Base-by-base conservation (phyloP, 2,329 filamentous ascomycete genomes). In the Lachnellula suecica region DNA sequence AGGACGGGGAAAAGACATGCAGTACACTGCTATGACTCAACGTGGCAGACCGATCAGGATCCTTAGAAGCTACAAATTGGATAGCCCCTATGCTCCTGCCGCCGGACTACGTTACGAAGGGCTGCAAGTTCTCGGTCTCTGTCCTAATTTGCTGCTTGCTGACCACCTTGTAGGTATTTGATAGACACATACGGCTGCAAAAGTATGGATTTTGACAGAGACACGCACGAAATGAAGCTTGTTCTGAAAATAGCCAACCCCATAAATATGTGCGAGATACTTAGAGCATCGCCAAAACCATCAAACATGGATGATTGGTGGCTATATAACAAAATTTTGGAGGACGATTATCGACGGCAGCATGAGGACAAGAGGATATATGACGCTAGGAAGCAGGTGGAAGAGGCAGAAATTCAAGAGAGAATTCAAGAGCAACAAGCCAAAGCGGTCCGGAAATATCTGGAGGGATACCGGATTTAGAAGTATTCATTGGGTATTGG, bases 31-130 rank as follows among this genome's bases (percentile, higher is more conserved):
- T 9, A 69, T 84, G 34, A 72, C 71, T 1, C 71, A 76, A 42
- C 74, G 79, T 22, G 79, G 79, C 15, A 69, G 70, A 4, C 70
- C 71, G 10, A 73, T 82, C 41, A 75, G 79, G 17, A 69, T 84
- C n/a, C 63, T 84, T 22, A 68, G 81, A 43, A 79, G 80, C 2
- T 68, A 77, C 54, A 67, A 65, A 27, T 69, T 84, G 19, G 72
- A 72, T 56, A 83, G 80, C 50, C 69, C 72, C 1, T 71, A 76
- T 51, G 78, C 81, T 4, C 81, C 81, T 1, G 61, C 63, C 31
- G 77, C 71, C 2, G 81, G 81, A 2, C 62, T 84, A 24, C 70
- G 81, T 53, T 84, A 83, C 55, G 81, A 84, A 61, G 81, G 81
- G 46, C 58, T 82, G 79, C 83, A 68, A 66, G 78, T 70, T 20